Conservation (phyloP, 2,329 filamentous ascomycete species). For the Xylaria sp. region DNA sequence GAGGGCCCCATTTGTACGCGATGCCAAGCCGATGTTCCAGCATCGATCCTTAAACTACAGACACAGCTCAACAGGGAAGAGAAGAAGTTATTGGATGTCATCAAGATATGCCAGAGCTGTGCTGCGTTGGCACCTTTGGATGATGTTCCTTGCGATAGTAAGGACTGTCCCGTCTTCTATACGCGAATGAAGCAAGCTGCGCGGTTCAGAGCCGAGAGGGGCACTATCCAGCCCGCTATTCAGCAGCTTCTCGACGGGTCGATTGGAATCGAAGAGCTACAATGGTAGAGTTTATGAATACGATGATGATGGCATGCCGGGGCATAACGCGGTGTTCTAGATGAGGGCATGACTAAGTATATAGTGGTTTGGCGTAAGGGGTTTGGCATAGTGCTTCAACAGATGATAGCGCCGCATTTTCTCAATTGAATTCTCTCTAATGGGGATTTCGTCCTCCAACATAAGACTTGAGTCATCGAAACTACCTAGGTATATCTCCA, state of each 20-base stretch:
- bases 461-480: neutral
- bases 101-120: conserved; percentile 82
- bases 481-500: no score
- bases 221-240: conserved; percentile 52
- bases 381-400: neutral
- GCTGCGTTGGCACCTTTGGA: conserved; percentile 78
- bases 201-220: conserved; percentile 56
- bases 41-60: conserved; percentile 73
- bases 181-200: conserved; percentile 73
- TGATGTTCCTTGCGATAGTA: conserved; percentile 85
- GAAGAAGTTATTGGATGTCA: conserved; percentile 70
- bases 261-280: conserved; percentile 46
- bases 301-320: neutral
- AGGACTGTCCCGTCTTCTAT: conserved; percentile 94
- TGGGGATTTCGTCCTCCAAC: no score
- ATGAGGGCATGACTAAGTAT: neutral
- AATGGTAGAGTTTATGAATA: conserved; percentile 48
- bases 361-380: conserved; percentile 1
- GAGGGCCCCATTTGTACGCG: conserved; percentile 63
- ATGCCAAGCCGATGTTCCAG: conserved; percentile 66
- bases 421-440: neutral
- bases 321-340: neutral
- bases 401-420: conserved; percentile 18
- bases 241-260: conserved; percentile 49
- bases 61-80: conserved; percentile 72